phyloP scores from a whole-genome alignment of 306 rosid genomes.

The Rubus idaeus region DNA sequence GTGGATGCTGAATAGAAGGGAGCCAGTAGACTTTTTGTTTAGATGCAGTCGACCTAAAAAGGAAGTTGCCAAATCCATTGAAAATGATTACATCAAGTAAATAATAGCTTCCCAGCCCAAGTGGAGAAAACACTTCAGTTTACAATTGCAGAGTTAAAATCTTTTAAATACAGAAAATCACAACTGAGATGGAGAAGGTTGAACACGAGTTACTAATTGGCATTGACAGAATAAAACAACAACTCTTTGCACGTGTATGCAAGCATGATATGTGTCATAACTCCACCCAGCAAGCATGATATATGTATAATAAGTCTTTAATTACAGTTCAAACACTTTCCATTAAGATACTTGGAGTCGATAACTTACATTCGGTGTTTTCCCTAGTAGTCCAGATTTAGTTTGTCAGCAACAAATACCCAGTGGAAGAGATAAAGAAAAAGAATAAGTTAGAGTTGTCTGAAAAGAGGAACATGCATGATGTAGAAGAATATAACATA shows the following conservation, averaged over 20 bases:
- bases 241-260: background rate
- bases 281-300: background rate
- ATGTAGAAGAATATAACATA: background rate
- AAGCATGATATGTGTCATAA: background rate
- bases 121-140: background rate
- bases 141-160: background rate
- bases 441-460: background rate
- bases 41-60: too few relatives aligned
- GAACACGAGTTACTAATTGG: background rate
- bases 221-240: background rate
- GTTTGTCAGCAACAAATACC: slow-evolving; percentile 31
- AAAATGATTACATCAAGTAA: background rate
- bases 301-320: background rate
- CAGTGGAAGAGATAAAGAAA: slow-evolving; percentile 13
- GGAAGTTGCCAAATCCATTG: background rate
- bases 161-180: background rate
- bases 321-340: background rate
- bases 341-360: background rate
- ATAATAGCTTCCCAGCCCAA: background rate
- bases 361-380: slow-evolving; percentile 83
- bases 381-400: slow-evolving; percentile 53
- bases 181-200: background rate
- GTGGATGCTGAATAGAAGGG: background rate
- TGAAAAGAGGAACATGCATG: background rate
- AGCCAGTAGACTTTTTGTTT: background rate